Evolutionary conservation across 495 filamentous ascomycete genomes (phyloP), one percentile per base, ranked within the genome.

Genomic region (Penicillium soppii): DNA sequence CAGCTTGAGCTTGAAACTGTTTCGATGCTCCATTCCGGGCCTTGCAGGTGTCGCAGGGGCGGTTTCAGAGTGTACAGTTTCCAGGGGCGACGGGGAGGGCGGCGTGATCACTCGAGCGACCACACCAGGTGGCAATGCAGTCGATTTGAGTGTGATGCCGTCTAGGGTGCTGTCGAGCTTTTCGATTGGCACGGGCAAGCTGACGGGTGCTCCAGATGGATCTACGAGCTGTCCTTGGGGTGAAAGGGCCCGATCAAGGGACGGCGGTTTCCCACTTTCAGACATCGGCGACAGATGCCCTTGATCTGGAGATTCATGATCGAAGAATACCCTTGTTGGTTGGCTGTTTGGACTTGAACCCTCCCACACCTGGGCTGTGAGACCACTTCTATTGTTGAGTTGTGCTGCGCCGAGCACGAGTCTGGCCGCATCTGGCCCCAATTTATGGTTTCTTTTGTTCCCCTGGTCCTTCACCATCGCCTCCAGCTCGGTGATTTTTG

Each of bases 91-190:
- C n/a, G 71, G 66, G 1, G 70, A 68, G 12, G 74, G 70, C 32
- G 74, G 72, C 25, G 73, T 75, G 61, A 76, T 72, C 29, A 76
- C 72, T 33, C 69, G 70, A 29, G 72, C 70, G 15, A 76, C 64
- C 8, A 75, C 57, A 32, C 66, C 65, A 16, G 70, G 72, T 22
- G 69, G 74, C 35, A 78, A 62, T 0, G 67, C 73, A 17, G 72
- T 71, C 17, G 74, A 75, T 43, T 76, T 78, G 52, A 76, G 67
- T 2, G 67, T 75, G 47, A 77, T 77, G 7, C 74, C 74, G 41
- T 77, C 74, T 12, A 77, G 62, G 39, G 61, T 70, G 55, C 73
- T 76, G 47, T 77, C 74, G 16, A 77, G 66, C 57, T 71, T 75
- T 46, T 76, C 72, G 44, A 77, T 77, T 12, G 73, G 74, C 33